Percentiles rank a stretch among this genome's conserved stretches.
These are phyloP conservation scores for Arthrocladium fulminans DNA, from an alignment of 2,329 filamentous ascomycete species.

Conservation along the genomic window DNA sequence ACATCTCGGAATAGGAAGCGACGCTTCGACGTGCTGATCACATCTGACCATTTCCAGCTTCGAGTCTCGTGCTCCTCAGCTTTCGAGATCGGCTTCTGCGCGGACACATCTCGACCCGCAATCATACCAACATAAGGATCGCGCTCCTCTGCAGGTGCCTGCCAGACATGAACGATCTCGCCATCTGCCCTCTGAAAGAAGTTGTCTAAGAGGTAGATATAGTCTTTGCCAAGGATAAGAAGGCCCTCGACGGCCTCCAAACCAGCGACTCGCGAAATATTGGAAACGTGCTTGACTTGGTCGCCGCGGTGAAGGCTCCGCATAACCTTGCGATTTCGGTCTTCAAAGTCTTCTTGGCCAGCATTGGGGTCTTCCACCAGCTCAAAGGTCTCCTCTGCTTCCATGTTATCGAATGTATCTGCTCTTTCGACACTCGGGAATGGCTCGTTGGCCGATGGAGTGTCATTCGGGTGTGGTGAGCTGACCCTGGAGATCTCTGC, in stretches of 20 bases:
- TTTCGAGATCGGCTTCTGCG: constrained; percentile 41
- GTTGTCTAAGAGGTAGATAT: constrained; percentile 89
- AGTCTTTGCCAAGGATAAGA: constrained; percentile 83
- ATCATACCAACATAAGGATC: constrained; percentile 95
- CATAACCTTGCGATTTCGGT: constrained; percentile 98
- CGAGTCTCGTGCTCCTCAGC: constrained; percentile 68
- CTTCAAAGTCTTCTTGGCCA: constrained; percentile 77
- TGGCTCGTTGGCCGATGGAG: constrained; percentile 16
- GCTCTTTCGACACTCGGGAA: constrained; percentile 26
- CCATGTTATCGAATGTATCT: constrained; percentile 31
- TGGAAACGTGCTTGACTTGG: constrained; percentile 86
- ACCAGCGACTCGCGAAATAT: constrained; percentile 87
- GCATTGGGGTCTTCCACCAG: constrained; percentile 89
- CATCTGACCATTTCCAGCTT: constrained; percentile 88
- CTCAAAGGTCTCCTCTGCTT: constrained; percentile 84
- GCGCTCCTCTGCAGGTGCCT: constrained; percentile 82
- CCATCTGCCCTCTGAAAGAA: constrained; percentile 92
- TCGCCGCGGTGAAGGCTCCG: constrained; percentile 83
- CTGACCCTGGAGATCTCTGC: constrained; percentile 12
- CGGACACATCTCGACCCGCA: constrained; percentile 60
- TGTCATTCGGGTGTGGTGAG: constrained; percentile 11
- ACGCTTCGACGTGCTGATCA: constrained; percentile 91
- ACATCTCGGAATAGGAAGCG: constrained; percentile 93
- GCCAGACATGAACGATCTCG: constrained; percentile 93
- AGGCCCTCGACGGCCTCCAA: constrained; percentile 90